phyloP scores from a whole-genome alignment of 441 rosid genomes.

The Rhodomyrtus psidioides region DNA sequence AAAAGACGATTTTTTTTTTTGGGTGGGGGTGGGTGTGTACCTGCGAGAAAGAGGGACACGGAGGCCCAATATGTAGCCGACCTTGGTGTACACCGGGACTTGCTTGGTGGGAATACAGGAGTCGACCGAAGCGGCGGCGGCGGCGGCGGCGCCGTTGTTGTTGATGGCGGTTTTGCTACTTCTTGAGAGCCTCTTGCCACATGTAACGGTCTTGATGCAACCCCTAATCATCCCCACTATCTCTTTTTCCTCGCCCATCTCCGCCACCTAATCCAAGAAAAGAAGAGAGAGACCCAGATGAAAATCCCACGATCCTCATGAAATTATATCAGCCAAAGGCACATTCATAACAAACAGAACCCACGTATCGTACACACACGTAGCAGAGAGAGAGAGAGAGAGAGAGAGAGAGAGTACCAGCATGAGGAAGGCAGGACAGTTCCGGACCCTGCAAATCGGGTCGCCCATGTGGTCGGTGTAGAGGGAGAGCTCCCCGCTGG shows the following conservation, averaged over 20 bases:
- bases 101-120: conserved; percentile 10
- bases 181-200: conserved; percentile 50
- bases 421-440: conserved; percentile 95
- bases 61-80: conserved; percentile 88
- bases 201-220: conserved; percentile 88
- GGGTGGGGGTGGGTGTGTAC: conserved; percentile 10
- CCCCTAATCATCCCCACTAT: conserved; percentile 68
- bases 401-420: conserved; percentile 44
- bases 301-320: neutral
- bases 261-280: conserved; percentile 60
- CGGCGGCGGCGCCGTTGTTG: neutral
- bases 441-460: conserved; percentile 97
- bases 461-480: conserved; percentile 97
- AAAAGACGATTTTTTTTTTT: neutral
- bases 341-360: neutral
- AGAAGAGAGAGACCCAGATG: neutral
- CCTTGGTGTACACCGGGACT: conserved; percentile 69
- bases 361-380: neutral
- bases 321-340: neutral
- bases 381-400: neutral
- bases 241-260: conserved; percentile 24
- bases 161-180: conserved; percentile 20
- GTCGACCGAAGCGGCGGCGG: neutral
- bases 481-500: conserved; percentile 83
- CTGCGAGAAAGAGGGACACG: conserved; percentile 88